Evolutionary conservation across 192 early-diverging fungal genomes (phyloP), one percentile per base, ranked within the genome.

Genomic region (Coemansia sp.): DNA sequence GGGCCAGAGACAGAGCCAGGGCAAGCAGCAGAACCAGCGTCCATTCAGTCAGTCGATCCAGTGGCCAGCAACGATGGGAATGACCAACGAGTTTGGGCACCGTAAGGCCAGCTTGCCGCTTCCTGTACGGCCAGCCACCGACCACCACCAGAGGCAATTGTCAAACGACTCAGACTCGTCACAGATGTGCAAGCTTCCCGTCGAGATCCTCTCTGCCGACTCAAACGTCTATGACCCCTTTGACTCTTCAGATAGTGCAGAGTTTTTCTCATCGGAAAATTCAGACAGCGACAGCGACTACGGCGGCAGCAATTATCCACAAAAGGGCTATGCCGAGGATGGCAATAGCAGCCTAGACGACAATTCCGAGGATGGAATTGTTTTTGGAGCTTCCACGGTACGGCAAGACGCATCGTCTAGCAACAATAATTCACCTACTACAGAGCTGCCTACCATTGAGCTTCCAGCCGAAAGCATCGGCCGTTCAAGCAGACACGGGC

Each of bases 211-310:
- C 59, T 77, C 74, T 2, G 66, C 71, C 7, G 71, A 77, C 45
- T 56, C 61, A 5, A 79, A 65, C 39, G 78, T 77, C n/a, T 84
- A 84, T 28, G 79, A 84, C 30, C 72, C 80, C 4, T 75, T 84
- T 40, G 83, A 81, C 51, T 77, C 74, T 2, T 79, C 79, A 2
- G 83, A 84, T 30, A 82, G 79, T 51, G 79, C 75, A 71, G 83
- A 84, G 64, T 84, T 82, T 57, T 84, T 83, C 39, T 74, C 80
- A 20, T 81, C 79, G 20, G 55, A 35, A 2, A 15, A 13, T 1
- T 57, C 64, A 1, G 72, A 77, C 34, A 72, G 73, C 59, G 80
- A 64, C 52, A 74, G 75, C 66, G 69, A 74, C 64, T 82, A 76
- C 61, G 80, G 72, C 29, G 63, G 65, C 45, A 58, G 66, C 7